Percentiles rank a stretch among this genome's conserved stretches.
These are phyloP conservation scores for Vigna radiata DNA, from an alignment of 306 rosid genomes.

Conservation along the genomic window DNA sequence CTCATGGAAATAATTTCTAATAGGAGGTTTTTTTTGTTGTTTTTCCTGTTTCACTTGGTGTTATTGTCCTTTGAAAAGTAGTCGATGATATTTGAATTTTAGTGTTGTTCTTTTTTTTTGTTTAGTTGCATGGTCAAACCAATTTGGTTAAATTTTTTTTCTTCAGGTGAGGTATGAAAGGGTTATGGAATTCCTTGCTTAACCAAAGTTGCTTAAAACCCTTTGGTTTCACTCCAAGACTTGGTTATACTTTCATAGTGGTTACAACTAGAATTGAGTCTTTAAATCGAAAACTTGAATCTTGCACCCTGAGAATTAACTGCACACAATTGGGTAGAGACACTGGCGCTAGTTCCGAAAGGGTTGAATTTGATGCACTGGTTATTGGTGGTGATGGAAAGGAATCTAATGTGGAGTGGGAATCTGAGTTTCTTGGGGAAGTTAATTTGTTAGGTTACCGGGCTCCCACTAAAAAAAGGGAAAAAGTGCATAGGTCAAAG, in stretches of 20 bases:
- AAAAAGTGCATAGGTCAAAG: constrained; percentile 52
- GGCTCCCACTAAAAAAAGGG: constrained; percentile 70
- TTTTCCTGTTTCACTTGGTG: too few species aligned
- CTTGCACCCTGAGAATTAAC: constrained; percentile 40
- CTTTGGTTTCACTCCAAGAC: constrained; percentile 49
- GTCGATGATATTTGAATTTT: too few species aligned
- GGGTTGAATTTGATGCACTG: constrained; percentile 35
- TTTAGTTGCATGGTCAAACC: constrained; percentile 13
- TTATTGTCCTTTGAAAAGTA: too few species aligned
- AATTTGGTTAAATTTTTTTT: constrained; percentile 21
- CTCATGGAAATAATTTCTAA: too few species aligned
- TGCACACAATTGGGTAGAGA: constrained; percentile 49
- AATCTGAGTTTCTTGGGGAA: constrained; percentile 68
- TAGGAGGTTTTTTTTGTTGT: too few species aligned
- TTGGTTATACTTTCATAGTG: constrained; percentile 44
- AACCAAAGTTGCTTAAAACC: constrained; percentile 63
- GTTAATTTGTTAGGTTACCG: constrained; percentile 72
- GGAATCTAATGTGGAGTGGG: constrained; percentile 63
- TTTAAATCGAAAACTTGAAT: constrained; percentile 40
- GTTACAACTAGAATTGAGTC: constrained; percentile 32
- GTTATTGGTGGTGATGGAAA: constrained; percentile 47
- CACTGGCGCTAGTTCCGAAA: constrained; percentile 27
- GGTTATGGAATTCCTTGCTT: constrained; percentile 53
- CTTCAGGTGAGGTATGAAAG: constrained; percentile 59
- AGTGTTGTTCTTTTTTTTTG: too few species aligned